A percentile compares a stretch with the other conserved stretches of the same genome.
These are phyloP conservation scores for Coccomyxa sp. DNA, from an alignment of 139 green algal genomes.

Conservation along the genomic window DNA sequence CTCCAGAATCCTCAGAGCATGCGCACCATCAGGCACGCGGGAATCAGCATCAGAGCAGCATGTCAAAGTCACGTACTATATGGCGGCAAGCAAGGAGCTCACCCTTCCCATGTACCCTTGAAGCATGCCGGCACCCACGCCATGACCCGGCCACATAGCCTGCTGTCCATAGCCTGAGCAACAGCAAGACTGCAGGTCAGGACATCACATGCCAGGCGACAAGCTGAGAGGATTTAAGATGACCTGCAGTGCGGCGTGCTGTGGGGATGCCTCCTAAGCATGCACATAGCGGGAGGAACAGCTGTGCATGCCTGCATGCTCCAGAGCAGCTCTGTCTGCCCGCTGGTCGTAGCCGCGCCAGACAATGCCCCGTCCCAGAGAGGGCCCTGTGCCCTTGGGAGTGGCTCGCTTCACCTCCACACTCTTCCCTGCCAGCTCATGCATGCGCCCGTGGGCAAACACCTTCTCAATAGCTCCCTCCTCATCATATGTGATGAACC, in stretches of 20 bases:
- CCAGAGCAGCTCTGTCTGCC: not conserved
- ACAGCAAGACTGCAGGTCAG: too few relatives aligned
- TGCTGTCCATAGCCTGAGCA: too few relatives aligned
- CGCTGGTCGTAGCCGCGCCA: not conserved
- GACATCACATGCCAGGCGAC: too few relatives aligned
- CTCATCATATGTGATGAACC: slow-evolving; percentile 81
- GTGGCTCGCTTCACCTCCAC: slow-evolving; percentile 82
- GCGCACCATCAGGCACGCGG: too few relatives aligned
- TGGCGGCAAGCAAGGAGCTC: too few relatives aligned
- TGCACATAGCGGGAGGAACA: not conserved
- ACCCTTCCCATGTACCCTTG: too few relatives aligned
- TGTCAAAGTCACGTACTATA: too few relatives aligned
- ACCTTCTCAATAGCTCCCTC: slow-evolving; percentile 62
- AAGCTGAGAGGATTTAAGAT: not conserved
- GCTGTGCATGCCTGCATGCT: not conserved
- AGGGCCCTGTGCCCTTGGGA: slow-evolving; percentile 66
- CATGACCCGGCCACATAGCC: too few relatives aligned
- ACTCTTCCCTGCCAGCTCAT: slow-evolving; percentile 68
- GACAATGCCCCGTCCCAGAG: slow-evolving; percentile 6
- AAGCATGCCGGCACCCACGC: too few relatives aligned
- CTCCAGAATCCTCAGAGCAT: too few relatives aligned
- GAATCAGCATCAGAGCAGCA: too few relatives aligned
- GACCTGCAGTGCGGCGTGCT: not conserved
- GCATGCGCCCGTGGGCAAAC: slow-evolving; percentile 59
- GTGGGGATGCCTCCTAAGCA: not conserved